Evolutionary conservation across 2,329 filamentous ascomycete genomes (phyloP), one percentile per base, ranked within the genome.

Genomic region (Colletotrichum lini): DNA sequence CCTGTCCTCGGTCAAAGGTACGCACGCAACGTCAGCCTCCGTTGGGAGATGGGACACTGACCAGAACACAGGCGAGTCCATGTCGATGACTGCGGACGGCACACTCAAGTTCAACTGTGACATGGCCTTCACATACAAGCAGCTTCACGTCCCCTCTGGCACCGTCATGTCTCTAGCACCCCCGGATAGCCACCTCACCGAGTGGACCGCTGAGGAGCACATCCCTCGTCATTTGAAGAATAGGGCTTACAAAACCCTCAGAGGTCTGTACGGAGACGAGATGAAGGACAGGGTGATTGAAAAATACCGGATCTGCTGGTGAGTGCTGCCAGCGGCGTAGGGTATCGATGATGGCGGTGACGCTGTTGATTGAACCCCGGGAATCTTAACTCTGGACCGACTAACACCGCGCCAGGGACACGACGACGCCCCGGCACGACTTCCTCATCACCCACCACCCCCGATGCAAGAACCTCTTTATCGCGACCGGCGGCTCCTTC

Each of bases 401-500:
- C 58, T 50, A 12, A 70, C 49, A 59, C 42, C 8, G 10, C 13
- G 4, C 2, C 23, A 91, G 89, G 87, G 90, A 92, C 75, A 86
- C 87, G 44, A 86, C 89, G 47, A 90, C 89, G 2, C 88, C 89
- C 0, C 88, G 86, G 10, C 89, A 92, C 78, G 89, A 92, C 76
- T 90, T 90, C 75, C 82, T 92, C 64, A 87, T 92, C 74, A 85
- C 85, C 9, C 85, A 88, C 2, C 83, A 89, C 72, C 78, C 83
- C 7, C 79, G 83, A 74, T 89, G 73, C 70, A 75, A 77, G 49
- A 88, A 88, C 70, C 78, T 92, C 16, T 91, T 87, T 77, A 77
- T 93, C 30, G 90, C 90, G 0, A 88, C 87, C 0, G 90, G 88
- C 15, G 90, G 90, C 1, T 91, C 89, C 15, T 90, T 91, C 73